Evolutionary conservation across 2,329 filamentous ascomycete genomes (phyloP), one percentile per base, ranked within the genome.

Genomic region (Clonostachys chloroleuca): DNA sequence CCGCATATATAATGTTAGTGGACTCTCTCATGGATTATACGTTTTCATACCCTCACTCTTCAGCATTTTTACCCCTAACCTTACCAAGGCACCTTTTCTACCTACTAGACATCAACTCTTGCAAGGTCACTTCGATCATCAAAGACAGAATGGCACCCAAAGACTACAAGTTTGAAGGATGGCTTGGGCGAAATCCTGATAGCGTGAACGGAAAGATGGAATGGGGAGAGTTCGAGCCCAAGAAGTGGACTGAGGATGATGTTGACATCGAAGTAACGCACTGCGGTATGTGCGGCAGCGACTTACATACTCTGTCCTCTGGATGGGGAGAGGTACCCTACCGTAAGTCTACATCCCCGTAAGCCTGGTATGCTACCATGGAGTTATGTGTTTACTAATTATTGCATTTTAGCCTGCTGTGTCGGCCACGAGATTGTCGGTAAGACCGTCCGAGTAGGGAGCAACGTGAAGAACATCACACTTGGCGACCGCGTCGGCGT

Each of bases 391-490:
- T 30, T 30, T 30, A 9, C 24, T 30, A 30, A 30, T 30, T 3
- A 8, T 30, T 8, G 9, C 24, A 30, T 4, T 16, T n/a, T 18
- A 46, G 45, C 45, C 39, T 47, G 45, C 40, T 77, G 75, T 34
- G 78, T 83, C 24, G 83, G 82, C 46, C 83, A 86, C 61, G 80
- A 84, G 54, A 74, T 85, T 12, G 73, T 84, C 42, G 81, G 81
- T 18, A 75, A 70, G 42, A 78, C 73, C 4, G 65, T 74, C 33
- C 66, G 67, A 14, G 64, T 80, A 16, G 78, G 77, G 5, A 55
- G 61, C 44, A 56, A 64, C 9, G 72, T 73, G 42, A 70, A 64
- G 41, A 57, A 66, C 24, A 74, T 86, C 58, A 73, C 77, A 51
- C 57, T 81, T 37, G 84, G 85, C 44, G 84, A 88, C 54, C 73